phyloP scores from a whole-genome alignment of 2,329 filamentous ascomycete species.

The Penicillium hordei region DNA sequence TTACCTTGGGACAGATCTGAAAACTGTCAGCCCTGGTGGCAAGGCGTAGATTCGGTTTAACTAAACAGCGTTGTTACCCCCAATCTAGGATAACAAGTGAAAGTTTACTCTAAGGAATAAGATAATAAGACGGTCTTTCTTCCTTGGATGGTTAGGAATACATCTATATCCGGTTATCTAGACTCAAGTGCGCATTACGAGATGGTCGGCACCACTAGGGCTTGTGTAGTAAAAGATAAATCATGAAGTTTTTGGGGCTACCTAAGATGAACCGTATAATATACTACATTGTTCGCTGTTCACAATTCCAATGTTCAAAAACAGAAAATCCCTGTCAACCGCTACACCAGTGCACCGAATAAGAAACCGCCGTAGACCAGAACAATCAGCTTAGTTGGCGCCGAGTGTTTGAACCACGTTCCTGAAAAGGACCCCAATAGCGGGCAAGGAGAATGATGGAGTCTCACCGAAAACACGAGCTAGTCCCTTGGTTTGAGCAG shows the following conservation, averaged over 20 bases:
- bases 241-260: conserved; percentile 1
- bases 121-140: background rate
- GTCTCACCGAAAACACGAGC: conserved; percentile 40
- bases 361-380: background rate
- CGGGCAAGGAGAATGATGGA: conserved; percentile 41
- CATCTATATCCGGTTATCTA: background rate
- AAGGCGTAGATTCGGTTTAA: background rate
- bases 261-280: conserved; percentile 3
- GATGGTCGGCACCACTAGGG: background rate
- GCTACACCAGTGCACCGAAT: conserved; percentile 12
- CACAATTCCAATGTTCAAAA: conserved; percentile 14
- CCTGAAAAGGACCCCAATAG: conserved; percentile 39
- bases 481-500: conserved; percentile 29
- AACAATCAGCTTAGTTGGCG: conserved; percentile 15
- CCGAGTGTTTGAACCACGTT: conserved; percentile 39
- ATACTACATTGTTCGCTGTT: conserved; percentile 22
- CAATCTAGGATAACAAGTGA: background rate
- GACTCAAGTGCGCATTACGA: background rate
- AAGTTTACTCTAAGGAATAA: background rate
- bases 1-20: conserved; percentile 38
- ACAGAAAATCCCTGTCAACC: conserved; percentile 2
- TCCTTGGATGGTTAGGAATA: background rate
- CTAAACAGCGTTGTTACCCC: background rate
- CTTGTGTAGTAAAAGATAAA: conserved; percentile 1
- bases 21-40: background rate